Evolutionary conservation across 441 rosid genomes (phyloP), one percentile per base, ranked within the genome.

Genomic region (Populus hybrid): DNA sequence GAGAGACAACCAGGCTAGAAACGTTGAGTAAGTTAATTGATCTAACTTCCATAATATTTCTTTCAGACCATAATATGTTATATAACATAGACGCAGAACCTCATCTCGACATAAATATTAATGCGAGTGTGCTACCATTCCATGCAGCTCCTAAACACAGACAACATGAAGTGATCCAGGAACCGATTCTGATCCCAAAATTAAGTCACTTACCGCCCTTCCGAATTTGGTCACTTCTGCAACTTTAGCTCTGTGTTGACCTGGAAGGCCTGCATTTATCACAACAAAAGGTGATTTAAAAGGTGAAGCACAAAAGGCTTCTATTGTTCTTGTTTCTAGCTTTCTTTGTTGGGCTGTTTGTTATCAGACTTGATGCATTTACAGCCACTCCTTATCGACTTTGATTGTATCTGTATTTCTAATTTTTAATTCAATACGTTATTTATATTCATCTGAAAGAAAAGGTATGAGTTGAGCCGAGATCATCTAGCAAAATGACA

Each of bases 151-250:
- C 30, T 6, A 14, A 23, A 74, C 32, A 16, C 6, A 66, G 10
- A 21, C 24, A 74, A 16, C 20, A 36, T 32, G 61, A 21, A 65
- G 28, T 30, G 26, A 63, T 38, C 70, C 24, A 10, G 28, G 35
- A 26, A 36, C 50, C 35, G 9, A 46, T 28, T 53, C 63, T 20
- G 32, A 34, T 59, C 7, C 79, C 28, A 6, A 32, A 32, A 63
- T 30, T 32, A 23, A 50, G 69, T 20, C 66, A 87, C 95, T 88
- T 79, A 92, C 97, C 34, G 95, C 89, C 75, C 90, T 87, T 28
- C 97, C 93, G 79, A 90, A 91, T 80, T 88, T 93, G 72, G 98
- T 86, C 75, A 88, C 76, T 57, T 88, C 95, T 6, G 92, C 81
- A 80, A 75, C 91, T 78, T 92, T 92, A 75, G 90, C 87, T 83